A percentile compares a stretch with the other conserved stretches of the same genome.
Evolutionary conservation across 2,329 filamentous ascomycete species (phyloP).

Genomic region (Aspergillus spinulosporus): DNA sequence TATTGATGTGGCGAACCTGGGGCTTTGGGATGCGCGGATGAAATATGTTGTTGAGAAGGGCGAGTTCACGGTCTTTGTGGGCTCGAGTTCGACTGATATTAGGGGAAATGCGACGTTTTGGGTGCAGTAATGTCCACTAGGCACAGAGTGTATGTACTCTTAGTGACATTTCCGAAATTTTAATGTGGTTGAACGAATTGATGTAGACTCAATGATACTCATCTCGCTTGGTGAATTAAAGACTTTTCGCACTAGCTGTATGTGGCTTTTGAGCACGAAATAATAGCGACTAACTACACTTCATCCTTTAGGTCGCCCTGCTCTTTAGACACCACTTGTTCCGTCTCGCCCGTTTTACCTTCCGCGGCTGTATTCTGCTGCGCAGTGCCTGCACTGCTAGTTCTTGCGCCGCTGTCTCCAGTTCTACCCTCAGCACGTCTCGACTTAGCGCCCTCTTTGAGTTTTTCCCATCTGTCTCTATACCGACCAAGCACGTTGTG

Average conservation of each 20-base stretch:
- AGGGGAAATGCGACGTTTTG: conserved; percentile 35
- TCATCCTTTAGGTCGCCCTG: background rate
- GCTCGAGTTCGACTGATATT: conserved; percentile 48
- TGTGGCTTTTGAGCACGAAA: background rate
- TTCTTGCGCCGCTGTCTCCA: conserved; percentile 5
- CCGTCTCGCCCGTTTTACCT: background rate
- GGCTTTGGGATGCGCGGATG: conserved; percentile 61
- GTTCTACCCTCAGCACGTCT: conserved; percentile 33
- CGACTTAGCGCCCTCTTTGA: conserved; percentile 63
- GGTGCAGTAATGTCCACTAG: conserved; percentile 21
- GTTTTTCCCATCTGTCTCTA: conserved; percentile 65
- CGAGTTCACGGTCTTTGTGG: conserved; percentile 63
- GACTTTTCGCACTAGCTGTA: background rate
- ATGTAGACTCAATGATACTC: background rate
- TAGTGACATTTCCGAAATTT: too few relatives aligned
- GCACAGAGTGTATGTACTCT: too few relatives aligned
- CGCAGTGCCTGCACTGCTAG: conserved; percentile 5
- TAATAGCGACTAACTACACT: background rate
- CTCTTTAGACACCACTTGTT: conserved; percentile 2
- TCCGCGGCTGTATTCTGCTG: background rate
- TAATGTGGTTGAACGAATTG: background rate
- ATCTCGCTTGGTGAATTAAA: background rate
- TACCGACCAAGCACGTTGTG: conserved; percentile 57
- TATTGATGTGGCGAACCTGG: conserved; percentile 52
- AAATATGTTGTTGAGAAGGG: conserved; percentile 73